Conservation (phyloP, 2,329 filamentous ascomycete species). For the Fusarium chuoi region DNA sequence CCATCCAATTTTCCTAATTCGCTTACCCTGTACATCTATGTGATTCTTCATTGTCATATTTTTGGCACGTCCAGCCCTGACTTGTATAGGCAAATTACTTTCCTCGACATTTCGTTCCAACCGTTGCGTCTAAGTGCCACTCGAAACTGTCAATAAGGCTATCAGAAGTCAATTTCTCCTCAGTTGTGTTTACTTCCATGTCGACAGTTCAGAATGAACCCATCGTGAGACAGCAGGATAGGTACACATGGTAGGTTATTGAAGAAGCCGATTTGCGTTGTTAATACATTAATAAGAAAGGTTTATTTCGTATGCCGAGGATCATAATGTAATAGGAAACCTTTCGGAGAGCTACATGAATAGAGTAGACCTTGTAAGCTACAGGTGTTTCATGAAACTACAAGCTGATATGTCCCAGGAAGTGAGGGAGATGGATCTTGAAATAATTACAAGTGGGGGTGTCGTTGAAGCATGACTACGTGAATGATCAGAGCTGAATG, state of each 20-base stretch:
- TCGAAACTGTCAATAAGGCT: neutral
- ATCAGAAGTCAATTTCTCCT: neutral
- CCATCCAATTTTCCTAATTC: accelerated
- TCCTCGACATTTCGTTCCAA: neutral
- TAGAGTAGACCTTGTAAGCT: neutral
- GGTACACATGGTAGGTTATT: neutral
- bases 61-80: neutral
- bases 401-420: neutral
- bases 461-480: neutral
- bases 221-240: no score
- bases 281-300: no score
- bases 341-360: neutral
- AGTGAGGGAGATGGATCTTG: neutral
- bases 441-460: neutral
- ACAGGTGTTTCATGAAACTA: neutral
- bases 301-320: neutral
- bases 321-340: neutral
- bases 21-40: neutral
- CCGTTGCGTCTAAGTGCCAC: neutral
- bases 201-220: no score
- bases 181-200: neutral
- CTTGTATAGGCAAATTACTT: neutral
- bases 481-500: neutral
- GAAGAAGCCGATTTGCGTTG: neutral
- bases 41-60: neutral